Conservation (phyloP, 495 filamentous ascomycete genomes). For the Penicillium robsamsonii region DNA sequence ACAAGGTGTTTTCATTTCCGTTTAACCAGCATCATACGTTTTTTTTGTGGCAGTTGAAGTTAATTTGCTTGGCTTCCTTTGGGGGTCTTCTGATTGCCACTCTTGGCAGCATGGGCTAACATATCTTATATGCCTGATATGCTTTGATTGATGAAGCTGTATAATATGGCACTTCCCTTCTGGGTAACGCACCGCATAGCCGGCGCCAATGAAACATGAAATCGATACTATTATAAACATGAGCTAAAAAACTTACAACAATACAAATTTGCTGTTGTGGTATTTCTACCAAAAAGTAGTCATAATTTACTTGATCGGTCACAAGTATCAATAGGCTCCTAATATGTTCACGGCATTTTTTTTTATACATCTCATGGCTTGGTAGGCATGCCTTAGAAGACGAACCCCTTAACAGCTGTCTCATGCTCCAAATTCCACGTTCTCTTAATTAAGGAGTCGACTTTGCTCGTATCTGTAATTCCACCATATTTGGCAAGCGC, state of each 20-base stretch:
- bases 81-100: slow-evolving; percentile 8
- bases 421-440: slow-evolving; percentile 32
- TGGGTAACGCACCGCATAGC: slow-evolving; percentile 5
- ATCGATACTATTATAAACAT: background rate
- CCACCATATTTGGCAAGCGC: slow-evolving; percentile 31
- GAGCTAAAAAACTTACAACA: background rate
- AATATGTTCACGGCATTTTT: background rate
- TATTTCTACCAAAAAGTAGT: background rate
- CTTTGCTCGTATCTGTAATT: slow-evolving; percentile 18
- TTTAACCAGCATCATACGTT: slow-evolving; percentile 25
- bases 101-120: slow-evolving; percentile 14
- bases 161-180: slow-evolving; percentile 21
- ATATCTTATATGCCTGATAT: slow-evolving; percentile 24
- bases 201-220: slow-evolving; percentile 4
- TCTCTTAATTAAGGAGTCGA: slow-evolving; percentile 26
- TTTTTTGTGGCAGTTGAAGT: slow-evolving; percentile 14
- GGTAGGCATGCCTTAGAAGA: slow-evolving; percentile 7
- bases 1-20: slow-evolving; percentile 25
- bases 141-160: slow-evolving; percentile 29
- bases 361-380: background rate
- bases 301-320: background rate
- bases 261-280: background rate
- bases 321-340: background rate
- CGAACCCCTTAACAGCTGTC: slow-evolving; percentile 23
- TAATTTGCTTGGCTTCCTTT: slow-evolving; percentile 15